Base-by-base conservation (phyloP, 345 rosid genomes). In the Lumnitzera racemosa region DNA sequence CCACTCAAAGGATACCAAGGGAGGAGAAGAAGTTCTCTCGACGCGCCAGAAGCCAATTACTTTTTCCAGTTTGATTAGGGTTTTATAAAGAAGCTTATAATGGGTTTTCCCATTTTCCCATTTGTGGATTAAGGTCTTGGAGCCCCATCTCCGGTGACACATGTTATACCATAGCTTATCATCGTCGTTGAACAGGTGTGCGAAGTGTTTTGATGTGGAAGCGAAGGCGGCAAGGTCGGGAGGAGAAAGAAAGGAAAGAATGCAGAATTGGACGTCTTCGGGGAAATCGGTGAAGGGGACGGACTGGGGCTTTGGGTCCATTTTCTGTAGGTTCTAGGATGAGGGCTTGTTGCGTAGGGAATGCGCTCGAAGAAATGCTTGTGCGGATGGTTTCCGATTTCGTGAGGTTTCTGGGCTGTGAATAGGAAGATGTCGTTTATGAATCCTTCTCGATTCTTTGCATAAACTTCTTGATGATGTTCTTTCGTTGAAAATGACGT, bases 41-140 rank as follows among this genome's bases (percentile, higher is more conserved):
- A 62, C 90, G 7, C 90, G 96, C 96, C 92, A 89, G 74, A 86
- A 83, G 0, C 96, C 96, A 11, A 89, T 82, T 17, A 89, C 77
- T 72, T 79, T 72, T 43, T 84, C 89, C 68, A 87, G 79, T 24
- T 68, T 67, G 29, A 11, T 61, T 2, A 86, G 87, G 46, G 79
- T 86, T 57, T 53, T 74, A 76, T 80, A 86, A 12, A 89, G 88
- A 62, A 72, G 73, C 61, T 65, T 74, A 74, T 65, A 86, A 5
- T 80, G 10, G 70, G 86, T 74, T 12, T 66, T 67, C 9, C 96
- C 90, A n/a, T 66, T 47, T 1, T 87, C 90, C 96, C 96, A 89
- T 58, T 70, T 76, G 59, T 58, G 57, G 81, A 89, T 83, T 70
- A 74, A 74, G 24, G 96, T 89, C 31, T 71, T 78, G 51, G 78